Percentiles rank a stretch among this genome's conserved stretches.
phyloP scores from a whole-genome alignment of 208 protist genomes.

The Naegleria fowleri region DNA sequence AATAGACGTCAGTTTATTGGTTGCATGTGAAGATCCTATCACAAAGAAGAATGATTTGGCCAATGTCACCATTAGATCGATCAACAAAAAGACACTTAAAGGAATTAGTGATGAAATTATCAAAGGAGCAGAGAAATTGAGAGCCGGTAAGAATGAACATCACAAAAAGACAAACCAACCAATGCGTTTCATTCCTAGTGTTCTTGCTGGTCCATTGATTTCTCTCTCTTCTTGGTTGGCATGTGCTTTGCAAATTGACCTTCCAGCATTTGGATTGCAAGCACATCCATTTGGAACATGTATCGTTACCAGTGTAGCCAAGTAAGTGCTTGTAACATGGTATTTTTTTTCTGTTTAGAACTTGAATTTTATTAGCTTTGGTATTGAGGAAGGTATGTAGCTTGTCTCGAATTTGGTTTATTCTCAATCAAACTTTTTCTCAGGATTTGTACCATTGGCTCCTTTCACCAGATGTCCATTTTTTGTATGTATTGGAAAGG shows the following conservation, averaged over 20 bases:
- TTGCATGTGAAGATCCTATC: neutral
- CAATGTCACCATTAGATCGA: neutral
- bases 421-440: too few relatives aligned
- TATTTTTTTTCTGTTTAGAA: neutral
- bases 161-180: neutral
- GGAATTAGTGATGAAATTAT: neutral
- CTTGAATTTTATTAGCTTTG: neutral
- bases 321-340: neutral
- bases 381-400: neutral
- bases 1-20: neutral
- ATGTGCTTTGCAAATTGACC: neutral
- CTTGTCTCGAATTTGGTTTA: too few relatives aligned
- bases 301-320: neutral
- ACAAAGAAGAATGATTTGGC: constrained; percentile 4
- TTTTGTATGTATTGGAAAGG: neutral
- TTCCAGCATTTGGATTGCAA: neutral
- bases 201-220: neutral
- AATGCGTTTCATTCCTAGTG: neutral
- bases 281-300: constrained; percentile 2
- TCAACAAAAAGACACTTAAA: neutral
- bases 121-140: neutral
- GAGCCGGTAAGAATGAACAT: neutral
- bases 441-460: neutral
- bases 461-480: neutral
- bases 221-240: neutral